phyloP scores from a whole-genome alignment of 73 alveolate species.

The Symbiodinium pilosum region DNA sequence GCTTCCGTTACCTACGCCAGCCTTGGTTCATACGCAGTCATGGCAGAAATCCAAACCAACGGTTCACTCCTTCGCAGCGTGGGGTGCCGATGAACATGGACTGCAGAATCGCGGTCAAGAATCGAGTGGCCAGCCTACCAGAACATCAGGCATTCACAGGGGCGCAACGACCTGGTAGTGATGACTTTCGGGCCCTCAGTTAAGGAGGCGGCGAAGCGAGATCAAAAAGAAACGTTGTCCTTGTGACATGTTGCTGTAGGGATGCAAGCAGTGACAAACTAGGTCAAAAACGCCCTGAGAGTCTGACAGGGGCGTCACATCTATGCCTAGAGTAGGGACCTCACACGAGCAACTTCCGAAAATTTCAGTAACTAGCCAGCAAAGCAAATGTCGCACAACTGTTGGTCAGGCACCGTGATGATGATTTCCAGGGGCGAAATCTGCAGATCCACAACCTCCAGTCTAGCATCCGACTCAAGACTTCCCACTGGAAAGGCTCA shows the following conservation, averaged over 20 bases:
- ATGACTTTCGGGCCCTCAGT: too few relatives aligned
- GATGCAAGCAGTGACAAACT: too few relatives aligned
- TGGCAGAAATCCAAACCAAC: too few relatives aligned
- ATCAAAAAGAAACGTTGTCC: neutral
- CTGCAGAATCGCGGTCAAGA: conserved; percentile 26
- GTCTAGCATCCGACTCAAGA: neutral
- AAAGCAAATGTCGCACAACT: neutral
- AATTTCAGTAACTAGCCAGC: neutral
- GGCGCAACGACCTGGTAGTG: neutral
- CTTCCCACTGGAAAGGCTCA: too few relatives aligned
- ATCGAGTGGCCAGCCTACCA: conserved; percentile 66
- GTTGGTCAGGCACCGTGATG: conserved; percentile 13
- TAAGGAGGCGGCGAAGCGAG: neutral
- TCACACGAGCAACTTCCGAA: neutral
- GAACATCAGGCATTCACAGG: neutral
- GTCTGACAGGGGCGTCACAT: too few relatives aligned
- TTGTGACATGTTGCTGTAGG: neutral
- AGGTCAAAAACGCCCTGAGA: neutral
- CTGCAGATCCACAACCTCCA: conserved; percentile 56
- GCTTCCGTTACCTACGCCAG: too few relatives aligned
- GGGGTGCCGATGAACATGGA: conserved; percentile 80
- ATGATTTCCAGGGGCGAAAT: conserved; percentile 29
- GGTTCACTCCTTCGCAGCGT: conserved; percentile 53
- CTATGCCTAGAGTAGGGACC: neutral
- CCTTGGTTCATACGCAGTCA: too few relatives aligned